Evolutionary conservation across 2,329 filamentous ascomycete genomes (phyloP), one percentile per base, ranked within the genome.

Genomic region (Fusarium armeniacum): DNA sequence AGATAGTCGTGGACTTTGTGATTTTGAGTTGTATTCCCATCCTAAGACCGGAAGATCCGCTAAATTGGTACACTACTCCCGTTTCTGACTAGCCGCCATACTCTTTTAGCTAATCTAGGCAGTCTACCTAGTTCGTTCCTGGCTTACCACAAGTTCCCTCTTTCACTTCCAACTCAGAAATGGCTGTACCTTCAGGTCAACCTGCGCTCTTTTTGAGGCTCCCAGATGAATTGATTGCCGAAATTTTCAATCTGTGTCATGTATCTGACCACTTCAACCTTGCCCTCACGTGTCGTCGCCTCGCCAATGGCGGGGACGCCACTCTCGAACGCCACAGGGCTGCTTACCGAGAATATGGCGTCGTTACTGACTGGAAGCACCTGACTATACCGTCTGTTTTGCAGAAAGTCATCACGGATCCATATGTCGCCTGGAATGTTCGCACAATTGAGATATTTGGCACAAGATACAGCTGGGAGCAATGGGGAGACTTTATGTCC

Each of bases 381-480:
- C 10, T 32, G 24, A 20, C 32, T 24, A 38, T 58, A 6, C 49
- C 56, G 1, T 16, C 4, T 6, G n/a, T 26, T 16, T 16, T 55
- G 10, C 12, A 24, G 13, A 58, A 58, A n/a, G 38, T 24, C 10
- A 44, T 44, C 3, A 7, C 2, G 2, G 49, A 58, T 30, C 56
- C 56, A n/a, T 55, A 55, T 13, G 9, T 58, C 13, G 38, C 38
- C n/a, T 58, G 40, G 49, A 44, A 55, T 33, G 22, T 58, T 11
- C 55, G 38, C 10, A 11, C 18, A 0, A 54, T 58, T 13, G 38
- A 44, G 2, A 54, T 54, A 9, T 32, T 32, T 5, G 55, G 47
- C 15, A 33, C 50, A 6, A 24, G 38, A 4, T 28, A 28, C 18
- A 8, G 2, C 10, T 58, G 47, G 47, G 15, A 36, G 5, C n/a